Percentiles rank a stretch among this genome's conserved stretches.
phyloP scores from a whole-genome alignment of 306 rosid genomes.

The Herpetospermum pedunculosum region DNA sequence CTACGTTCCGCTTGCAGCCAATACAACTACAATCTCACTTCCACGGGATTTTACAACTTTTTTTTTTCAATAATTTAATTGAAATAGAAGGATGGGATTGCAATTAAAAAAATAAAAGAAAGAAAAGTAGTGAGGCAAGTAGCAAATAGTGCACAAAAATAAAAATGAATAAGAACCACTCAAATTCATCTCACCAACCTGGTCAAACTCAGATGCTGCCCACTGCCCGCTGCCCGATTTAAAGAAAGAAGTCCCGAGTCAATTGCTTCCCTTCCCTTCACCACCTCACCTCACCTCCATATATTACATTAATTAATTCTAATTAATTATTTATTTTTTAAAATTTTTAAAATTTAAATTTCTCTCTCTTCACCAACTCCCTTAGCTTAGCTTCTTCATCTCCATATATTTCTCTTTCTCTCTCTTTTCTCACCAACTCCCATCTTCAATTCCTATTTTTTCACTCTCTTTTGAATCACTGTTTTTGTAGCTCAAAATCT shows the following conservation, averaged over 20 bases:
- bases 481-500: too few species aligned
- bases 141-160: conserved; percentile 49
- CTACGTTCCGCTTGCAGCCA: too few species aligned
- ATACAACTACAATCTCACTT: too few species aligned
- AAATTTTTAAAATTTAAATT: too few species aligned
- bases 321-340: too few species aligned
- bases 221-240: neutral
- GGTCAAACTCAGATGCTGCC: conserved; percentile 35
- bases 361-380: neutral
- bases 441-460: too few species aligned
- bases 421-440: conserved; percentile 6
- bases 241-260: conserved; percentile 30
- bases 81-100: neutral
- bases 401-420: conserved; percentile 9
- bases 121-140: conserved; percentile 19
- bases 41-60: too few species aligned
- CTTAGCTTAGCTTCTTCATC: neutral
- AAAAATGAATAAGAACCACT: conserved; percentile 41
- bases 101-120: neutral
- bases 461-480: too few species aligned
- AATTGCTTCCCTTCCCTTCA: conserved; percentile 28
- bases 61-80: too few species aligned
- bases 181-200: conserved; percentile 53
- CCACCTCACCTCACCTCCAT: conserved; percentile 37
- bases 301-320: conserved; percentile 5